Evolutionary conservation across 2,329 filamentous ascomycete species (phyloP), one percentile per base, ranked within the genome.

Genomic region (Tolypocladium pustulatum): DNA sequence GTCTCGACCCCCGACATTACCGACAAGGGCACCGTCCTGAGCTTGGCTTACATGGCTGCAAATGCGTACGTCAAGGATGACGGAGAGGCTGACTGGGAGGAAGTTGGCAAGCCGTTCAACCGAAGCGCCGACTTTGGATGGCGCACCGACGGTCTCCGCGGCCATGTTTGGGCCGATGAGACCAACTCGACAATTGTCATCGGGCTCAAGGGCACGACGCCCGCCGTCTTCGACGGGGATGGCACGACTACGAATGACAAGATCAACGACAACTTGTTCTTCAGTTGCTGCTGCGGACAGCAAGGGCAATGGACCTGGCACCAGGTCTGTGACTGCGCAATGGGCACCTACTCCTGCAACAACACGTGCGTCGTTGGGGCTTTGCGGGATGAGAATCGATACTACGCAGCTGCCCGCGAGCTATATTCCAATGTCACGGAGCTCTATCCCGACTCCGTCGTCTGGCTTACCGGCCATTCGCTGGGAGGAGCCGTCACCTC

Each of bases 181-280:
- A 83, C 76, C 43, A 97, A 97, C 72, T 84, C 84, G 40, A 97
- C 93, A 1, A 81, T 97, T 57, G 86, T 97, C 49, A 94, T 97
- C 63, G 92, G 91, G 6, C 75, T 99, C 59, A 99, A 99, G 75
- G 94, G 93, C 57, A 97, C 92, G 0, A 90, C 87, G 1, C 84
- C 88, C 2, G 93, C 94, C 15, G 86, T 97, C 4, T 97, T 97
- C 69, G 93, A 97, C 71, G 94, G 94, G n/a, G 89, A 93, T 41
- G 93, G 92, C 56, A 97, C 94, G 1, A 97, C 93, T 0, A 96
- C 91, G 32, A 96, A 96, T 65, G 94, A 99, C 76, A 99, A 99
- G 76, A 79, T 92, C 68, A 99, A 97, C 71, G 94, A 99, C 74
- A 99, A 99, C 70, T 80, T 99, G 12, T 96, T 96, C 74, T 97